phyloP scores from a whole-genome alignment of 495 filamentous ascomycete genomes.

The Penicillium robsamsonii region DNA sequence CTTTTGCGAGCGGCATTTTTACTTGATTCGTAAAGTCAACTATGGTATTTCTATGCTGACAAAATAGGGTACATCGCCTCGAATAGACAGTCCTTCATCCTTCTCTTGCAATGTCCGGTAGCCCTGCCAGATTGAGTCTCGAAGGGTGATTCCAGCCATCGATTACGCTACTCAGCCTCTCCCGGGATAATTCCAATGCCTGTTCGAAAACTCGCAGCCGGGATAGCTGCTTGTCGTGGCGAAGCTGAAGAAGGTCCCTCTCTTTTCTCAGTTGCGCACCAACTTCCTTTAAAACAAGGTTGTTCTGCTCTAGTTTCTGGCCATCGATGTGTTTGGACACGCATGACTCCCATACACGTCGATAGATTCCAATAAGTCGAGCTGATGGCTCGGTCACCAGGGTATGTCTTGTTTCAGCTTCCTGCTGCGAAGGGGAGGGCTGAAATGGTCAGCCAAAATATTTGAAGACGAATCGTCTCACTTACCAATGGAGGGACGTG shows the following conservation, averaged over 20 bases:
- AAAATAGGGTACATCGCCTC: background rate
- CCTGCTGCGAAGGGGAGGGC: constrained; percentile 1
- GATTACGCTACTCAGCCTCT: constrained; percentile 5
- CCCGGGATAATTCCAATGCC: constrained; percentile 7
- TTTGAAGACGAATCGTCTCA: background rate
- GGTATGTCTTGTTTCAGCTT: constrained; percentile 1
- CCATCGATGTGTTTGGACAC: constrained; percentile 8
- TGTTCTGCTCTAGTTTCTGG: constrained; percentile 4
- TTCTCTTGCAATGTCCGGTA: background rate
- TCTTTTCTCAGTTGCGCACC: constrained; percentile 4
- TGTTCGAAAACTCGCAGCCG: constrained; percentile 7
- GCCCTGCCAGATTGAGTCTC: constrained; percentile 6
- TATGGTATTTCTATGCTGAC: background rate
- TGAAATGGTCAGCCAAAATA: background rate
- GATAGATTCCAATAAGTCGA: constrained; percentile 4
- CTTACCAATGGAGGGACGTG: constrained; percentile 6
- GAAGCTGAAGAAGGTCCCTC: constrained; percentile 11
- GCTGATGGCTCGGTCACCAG: background rate
- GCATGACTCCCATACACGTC: constrained; percentile 1
- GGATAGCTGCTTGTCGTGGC: constrained; percentile 11
- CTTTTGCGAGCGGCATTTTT: too few species aligned
- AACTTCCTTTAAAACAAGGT: constrained; percentile 6
- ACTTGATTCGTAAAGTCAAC: background rate
- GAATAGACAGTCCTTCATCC: background rate
- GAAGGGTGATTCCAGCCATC: constrained; percentile 10